These are phyloP conservation scores for Phlegmacium glaucopus DNA, from an alignment of 768 basidiomycete genomes.

Conservation along the genomic window DNA sequence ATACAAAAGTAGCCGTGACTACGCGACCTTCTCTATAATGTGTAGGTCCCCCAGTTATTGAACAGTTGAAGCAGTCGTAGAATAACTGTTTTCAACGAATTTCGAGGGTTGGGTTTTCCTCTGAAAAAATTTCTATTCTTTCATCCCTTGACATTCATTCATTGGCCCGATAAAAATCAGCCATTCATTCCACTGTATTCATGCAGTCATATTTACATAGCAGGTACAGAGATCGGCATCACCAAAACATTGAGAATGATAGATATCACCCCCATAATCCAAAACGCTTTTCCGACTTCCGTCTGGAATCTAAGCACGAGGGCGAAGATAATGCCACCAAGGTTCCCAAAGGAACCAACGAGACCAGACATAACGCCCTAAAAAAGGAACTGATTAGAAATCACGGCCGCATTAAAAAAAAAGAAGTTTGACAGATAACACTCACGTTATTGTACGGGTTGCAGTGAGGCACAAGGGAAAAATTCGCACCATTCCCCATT, in stretches of 20 bases:
- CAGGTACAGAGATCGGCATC: too few species aligned
- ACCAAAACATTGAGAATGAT: background rate
- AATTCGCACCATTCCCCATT: constrained; percentile 48
- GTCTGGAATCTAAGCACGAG: background rate
- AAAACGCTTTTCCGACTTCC: background rate
- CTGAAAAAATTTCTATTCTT: too few species aligned
- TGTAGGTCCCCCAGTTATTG: too few species aligned
- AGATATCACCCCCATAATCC: background rate
- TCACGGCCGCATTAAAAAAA: background rate
- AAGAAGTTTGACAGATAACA: background rate
- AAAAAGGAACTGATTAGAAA: constrained; percentile 2
- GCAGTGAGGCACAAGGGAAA: constrained; percentile 48
- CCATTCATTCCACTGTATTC: too few species aligned
- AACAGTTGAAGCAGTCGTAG: too few species aligned
- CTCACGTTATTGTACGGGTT: constrained; percentile 33
- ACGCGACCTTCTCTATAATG: too few species aligned
- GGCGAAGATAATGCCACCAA: constrained; percentile 41
- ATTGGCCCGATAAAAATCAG: too few species aligned
- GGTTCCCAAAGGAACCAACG: constrained; percentile 34
- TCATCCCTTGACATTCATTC: too few species aligned
- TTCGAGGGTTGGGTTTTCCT: too few species aligned
- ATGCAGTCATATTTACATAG: too few species aligned
- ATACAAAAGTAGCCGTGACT: too few species aligned
- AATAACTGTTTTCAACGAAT: too few species aligned
- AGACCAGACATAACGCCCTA: constrained; percentile 35